Conservation (phyloP, 2,329 filamentous ascomycete genomes). For the Neurospora sp. region DNA sequence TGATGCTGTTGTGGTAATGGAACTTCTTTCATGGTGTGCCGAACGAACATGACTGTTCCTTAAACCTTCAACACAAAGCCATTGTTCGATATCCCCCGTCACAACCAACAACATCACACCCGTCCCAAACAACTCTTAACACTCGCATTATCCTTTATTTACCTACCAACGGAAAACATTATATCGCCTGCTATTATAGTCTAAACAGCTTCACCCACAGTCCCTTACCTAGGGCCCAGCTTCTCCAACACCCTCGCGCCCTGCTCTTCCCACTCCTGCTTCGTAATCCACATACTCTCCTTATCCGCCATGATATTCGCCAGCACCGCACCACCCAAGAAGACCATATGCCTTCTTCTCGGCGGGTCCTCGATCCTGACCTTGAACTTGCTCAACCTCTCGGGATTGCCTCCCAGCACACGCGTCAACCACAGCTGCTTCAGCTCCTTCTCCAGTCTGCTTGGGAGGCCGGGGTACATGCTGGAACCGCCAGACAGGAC, state of each 20-base stretch:
- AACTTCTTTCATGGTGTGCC: not conserved
- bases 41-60: not conserved
- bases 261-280: conserved; percentile 94
- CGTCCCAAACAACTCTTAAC: not conserved
- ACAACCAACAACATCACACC: not conserved
- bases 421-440: conserved; percentile 97
- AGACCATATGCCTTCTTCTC: conserved; percentile 93
- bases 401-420: conserved; percentile 82
- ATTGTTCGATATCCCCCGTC: not conserved
- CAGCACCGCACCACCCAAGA: conserved; percentile 89
- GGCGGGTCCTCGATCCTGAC: conserved; percentile 97
- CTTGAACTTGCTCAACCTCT: conserved; percentile 97
- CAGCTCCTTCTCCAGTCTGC: conserved; percentile 91
- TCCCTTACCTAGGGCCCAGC: conserved; percentile 68
- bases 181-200: conserved; percentile 8
- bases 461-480: conserved; percentile 97
- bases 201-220: not conserved
- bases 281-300: conserved; percentile 97
- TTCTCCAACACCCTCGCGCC: conserved; percentile 80
- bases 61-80: not conserved
- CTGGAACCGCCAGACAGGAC: conserved; percentile 93
- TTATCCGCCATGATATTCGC: conserved; percentile 99
- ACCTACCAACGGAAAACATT: not conserved
- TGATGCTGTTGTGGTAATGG: not conserved
- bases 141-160: not conserved